Base-by-base conservation (phyloP, 2,329 filamentous ascomycete genomes). In the Hymenoscyphus scutula region DNA sequence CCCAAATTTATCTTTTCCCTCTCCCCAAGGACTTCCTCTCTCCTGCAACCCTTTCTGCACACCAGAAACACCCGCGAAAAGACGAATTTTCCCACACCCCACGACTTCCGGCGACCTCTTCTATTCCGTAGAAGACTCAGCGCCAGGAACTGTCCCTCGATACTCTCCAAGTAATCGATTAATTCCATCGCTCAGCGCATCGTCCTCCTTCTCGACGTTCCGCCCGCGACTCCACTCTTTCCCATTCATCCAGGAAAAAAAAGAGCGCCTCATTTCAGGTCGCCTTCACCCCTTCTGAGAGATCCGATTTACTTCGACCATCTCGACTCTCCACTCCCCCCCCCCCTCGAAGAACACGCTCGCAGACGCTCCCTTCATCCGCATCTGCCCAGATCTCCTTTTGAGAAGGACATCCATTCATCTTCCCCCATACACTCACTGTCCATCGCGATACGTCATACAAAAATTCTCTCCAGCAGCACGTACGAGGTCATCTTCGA, bases 231-330 rank as follows among this genome's bases (percentile, higher is more conserved):
- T 37, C 48, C 41, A 54, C 55, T 54, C 55, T 45, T 56, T 60
- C 27, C 5, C 29, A 30, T 59, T 53, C 53, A 30, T 45, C 58
- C 62, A 58, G 58, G 63, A 66, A 65, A 67, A 67, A 62, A 62
- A 62, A 65, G 61, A 65, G 60, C 63, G 65, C 65, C 67, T 67
- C 53, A 58, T 59, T 37, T 56, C 62, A 64, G 63, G 64, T 62
- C 64, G 56, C 64, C 62, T 69, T 67, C 65, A 58, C n/a, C 54
- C 56, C 64, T 53, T 32, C 54, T 57, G 68, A 67, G 67, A 72
- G 65, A 61, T 61, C 55, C 72, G 71, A 73, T 74, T 74, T 61
- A 73, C 66, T 74, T 73, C 71, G 72, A 67, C 69, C 63, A 68
- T 66, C 67, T 69, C 68, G 60, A 56, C 63, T 63, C 68, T 69